Evolutionary conservation across 164 flowering plant genomes (phyloP).

Genomic region (Stephania cephalantha): DNA sequence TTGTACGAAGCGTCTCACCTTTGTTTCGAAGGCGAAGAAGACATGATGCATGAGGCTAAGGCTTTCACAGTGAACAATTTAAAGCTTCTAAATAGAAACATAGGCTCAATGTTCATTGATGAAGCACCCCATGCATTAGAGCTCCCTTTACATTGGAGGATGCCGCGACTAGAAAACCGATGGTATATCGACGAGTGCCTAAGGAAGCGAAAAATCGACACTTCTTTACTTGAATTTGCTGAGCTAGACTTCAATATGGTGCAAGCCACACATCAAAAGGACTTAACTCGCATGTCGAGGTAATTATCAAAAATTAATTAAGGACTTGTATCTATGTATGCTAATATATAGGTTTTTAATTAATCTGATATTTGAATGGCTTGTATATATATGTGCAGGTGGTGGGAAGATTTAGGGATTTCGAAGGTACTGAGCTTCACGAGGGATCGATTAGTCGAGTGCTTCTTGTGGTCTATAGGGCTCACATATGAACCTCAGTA

Average conservation of each 20-base stretch:
- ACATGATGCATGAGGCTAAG: slow-evolving; percentile 6
- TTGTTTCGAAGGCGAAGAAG: slow-evolving; percentile 4
- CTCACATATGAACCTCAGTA: slow-evolving; percentile 1
- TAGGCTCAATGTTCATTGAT: background rate
- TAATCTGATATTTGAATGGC: background rate
- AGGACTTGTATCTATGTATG: background rate
- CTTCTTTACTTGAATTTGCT: slow-evolving; percentile 4
- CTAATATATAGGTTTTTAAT: no score
- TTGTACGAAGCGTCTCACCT: slow-evolving; percentile 14
- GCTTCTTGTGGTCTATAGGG: background rate
- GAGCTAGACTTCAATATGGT: slow-evolving; percentile 8
- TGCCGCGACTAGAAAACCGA: background rate
- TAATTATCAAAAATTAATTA: slow-evolving; percentile 1
- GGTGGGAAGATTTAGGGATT: slow-evolving; percentile 13
- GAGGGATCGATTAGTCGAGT: slow-evolving; percentile 10
- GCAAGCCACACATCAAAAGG: slow-evolving; percentile 20
- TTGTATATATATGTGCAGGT: background rate
- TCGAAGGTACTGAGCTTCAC: background rate
- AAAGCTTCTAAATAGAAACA: background rate
- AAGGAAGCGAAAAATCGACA: background rate
- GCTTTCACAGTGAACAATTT: slow-evolving; percentile 4
- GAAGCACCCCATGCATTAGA: slow-evolving; percentile 1
- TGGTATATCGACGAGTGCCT: background rate
- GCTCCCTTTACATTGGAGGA: slow-evolving; percentile 9
- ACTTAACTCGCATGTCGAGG: slow-evolving; percentile 24